These are phyloP conservation scores for Melaleuca alternifolia DNA, from an alignment of 345 rosid species.

Conservation along the genomic window DNA sequence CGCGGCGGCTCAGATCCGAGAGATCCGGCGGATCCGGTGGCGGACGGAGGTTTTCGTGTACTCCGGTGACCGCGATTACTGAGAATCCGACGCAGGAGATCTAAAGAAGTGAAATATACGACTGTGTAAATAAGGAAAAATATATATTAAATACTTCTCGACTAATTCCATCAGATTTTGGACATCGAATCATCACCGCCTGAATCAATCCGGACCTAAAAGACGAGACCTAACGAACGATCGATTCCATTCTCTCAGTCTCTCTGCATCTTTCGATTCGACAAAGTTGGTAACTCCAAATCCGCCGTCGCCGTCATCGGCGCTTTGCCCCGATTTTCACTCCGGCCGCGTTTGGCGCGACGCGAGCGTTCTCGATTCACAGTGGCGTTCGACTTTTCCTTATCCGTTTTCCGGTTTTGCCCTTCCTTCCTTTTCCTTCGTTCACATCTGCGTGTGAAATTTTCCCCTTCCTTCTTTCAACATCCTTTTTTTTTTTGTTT, in stretches of 20 bases:
- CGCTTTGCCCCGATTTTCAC: background rate
- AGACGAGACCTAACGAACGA: background rate
- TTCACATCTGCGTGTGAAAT: background rate
- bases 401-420: background rate
- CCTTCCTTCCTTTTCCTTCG: background rate
- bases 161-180: background rate
- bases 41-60: background rate
- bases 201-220: background rate
- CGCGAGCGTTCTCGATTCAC: background rate
- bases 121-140: background rate
- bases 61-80: background rate
- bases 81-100: background rate
- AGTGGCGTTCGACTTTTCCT: background rate
- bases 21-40: background rate
- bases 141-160: background rate
- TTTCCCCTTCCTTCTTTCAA: background rate
- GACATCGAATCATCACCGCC: background rate
- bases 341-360: background rate
- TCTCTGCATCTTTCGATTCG: background rate
- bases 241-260: background rate
- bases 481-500: background rate
- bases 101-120: background rate
- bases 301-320: fast-evolving
- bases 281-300: background rate
- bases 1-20: background rate